Percentiles rank a stretch among this genome's conserved stretches.
Evolutionary conservation across 768 basidiomycete species (phyloP).

Genomic region (Tremella yokohamensis): DNA sequence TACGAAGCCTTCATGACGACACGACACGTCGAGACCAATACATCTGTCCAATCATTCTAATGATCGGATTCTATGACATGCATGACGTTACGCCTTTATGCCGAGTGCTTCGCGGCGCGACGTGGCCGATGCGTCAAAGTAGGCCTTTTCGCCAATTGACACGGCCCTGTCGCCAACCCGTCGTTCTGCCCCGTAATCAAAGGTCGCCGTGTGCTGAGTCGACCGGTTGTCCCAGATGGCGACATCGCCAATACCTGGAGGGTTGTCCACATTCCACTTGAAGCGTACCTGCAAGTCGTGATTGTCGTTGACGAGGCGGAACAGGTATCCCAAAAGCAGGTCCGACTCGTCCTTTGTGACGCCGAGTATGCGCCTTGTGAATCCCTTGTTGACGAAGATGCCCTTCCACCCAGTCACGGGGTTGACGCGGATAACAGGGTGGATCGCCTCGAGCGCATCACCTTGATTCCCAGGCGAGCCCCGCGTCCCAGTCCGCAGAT

Average conservation of each 20-base stretch:
- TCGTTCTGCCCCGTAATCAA: too few species aligned
- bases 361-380: conserved; percentile 60
- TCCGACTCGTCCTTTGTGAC: conserved; percentile 60
- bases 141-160: too few species aligned
- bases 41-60: too few species aligned
- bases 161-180: too few species aligned
- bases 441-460: conserved; percentile 56
- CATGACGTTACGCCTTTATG: too few species aligned
- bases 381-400: conserved; percentile 60
- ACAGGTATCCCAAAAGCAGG: conserved; percentile 54
- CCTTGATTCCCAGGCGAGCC: conserved; percentile 61
- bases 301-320: conserved; percentile 56
- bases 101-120: too few species aligned
- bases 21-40: too few species aligned
- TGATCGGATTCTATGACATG: too few species aligned
- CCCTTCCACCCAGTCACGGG: conserved; percentile 63
- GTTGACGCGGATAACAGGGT: conserved; percentile 58
- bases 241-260: too few species aligned
- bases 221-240: conserved; percentile 65
- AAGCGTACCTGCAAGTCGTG: conserved; percentile 59
- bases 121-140: too few species aligned
- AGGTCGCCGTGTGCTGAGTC: too few species aligned
- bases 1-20: too few species aligned
- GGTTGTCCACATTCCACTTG: conserved; percentile 53
- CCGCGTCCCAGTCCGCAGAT: conserved; percentile 46